These are phyloP conservation scores for Asterophora lycoperdoides DNA, from an alignment of 768 basidiomycete species.

Conservation along the genomic window DNA sequence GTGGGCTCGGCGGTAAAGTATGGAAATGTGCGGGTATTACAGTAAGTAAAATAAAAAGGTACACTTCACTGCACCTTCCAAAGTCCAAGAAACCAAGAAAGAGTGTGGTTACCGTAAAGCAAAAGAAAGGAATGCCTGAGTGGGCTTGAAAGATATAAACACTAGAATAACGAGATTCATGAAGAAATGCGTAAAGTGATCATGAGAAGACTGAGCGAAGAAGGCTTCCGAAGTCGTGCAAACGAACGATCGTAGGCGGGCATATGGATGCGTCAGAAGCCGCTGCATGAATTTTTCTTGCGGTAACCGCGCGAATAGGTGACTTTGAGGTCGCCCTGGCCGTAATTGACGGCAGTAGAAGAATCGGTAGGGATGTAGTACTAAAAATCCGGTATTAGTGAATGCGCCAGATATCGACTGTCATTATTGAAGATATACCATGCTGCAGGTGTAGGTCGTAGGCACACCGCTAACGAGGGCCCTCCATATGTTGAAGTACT, in stretches of 20 bases:
- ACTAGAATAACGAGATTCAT: too few relatives aligned
- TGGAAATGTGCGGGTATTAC: too few relatives aligned
- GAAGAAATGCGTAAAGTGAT: too few relatives aligned
- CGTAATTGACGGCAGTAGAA: slow-evolving; percentile 41
- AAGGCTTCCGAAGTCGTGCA: too few relatives aligned
- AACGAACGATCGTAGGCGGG: too few relatives aligned
- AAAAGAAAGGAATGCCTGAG: too few relatives aligned
- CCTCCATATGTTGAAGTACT: slow-evolving; percentile 50
- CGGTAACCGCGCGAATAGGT: slow-evolving; percentile 43
- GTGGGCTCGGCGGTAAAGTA: too few relatives aligned
- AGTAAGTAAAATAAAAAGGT: too few relatives aligned
- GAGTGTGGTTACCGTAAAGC: background rate
- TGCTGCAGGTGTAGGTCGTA: slow-evolving; percentile 44
- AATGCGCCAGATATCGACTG: too few relatives aligned
- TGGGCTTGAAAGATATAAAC: too few relatives aligned
- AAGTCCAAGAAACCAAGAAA: background rate
- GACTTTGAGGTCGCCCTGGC: slow-evolving; percentile 39
- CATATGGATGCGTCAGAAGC: slow-evolving; percentile 16
- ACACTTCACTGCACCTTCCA: too few relatives aligned
- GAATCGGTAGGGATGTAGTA: slow-evolving; percentile 40
- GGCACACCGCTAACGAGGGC: slow-evolving; percentile 39
- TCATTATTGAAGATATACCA: slow-evolving; percentile 27
- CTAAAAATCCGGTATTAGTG: slow-evolving; percentile 18
- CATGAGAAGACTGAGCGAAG: too few relatives aligned
- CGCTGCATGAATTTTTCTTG: slow-evolving; percentile 31